A percentile compares a stretch with the other conserved stretches of the same genome.
These are phyloP conservation scores for Termitomyces sp. DNA, from an alignment of 768 basidiomycete species.

Conservation along the genomic window DNA sequence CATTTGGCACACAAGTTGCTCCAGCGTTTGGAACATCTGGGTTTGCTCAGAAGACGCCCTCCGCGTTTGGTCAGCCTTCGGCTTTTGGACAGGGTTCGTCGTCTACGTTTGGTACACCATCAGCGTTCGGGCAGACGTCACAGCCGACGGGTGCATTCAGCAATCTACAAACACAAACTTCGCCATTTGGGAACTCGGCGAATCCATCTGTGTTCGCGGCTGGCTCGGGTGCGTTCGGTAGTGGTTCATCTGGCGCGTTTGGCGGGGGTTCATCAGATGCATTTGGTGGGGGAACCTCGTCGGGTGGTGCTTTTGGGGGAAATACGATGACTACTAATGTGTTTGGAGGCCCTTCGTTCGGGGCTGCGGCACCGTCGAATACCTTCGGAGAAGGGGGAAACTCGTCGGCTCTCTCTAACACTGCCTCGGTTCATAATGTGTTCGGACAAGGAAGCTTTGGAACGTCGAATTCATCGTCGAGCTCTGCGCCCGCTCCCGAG, in stretches of 20 bases:
- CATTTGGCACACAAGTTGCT: constrained; percentile 6
- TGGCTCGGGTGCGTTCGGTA: constrained; percentile 4
- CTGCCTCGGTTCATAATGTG: constrained; percentile 8
- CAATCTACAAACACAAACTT: constrained; percentile 1
- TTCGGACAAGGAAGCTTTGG: constrained; percentile 26
- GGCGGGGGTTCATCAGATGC: constrained; percentile 8
- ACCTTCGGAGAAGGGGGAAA: constrained; percentile 15
- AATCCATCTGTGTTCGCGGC: constrained; percentile 3
- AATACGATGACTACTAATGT: constrained; percentile 14
- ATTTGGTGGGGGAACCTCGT: background rate
- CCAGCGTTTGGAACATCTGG: constrained; percentile 20
- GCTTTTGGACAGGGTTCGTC: constrained; percentile 5
- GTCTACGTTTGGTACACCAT: constrained; percentile 1
- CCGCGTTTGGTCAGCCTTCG: constrained; percentile 23
- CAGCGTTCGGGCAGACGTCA: constrained; percentile 22
- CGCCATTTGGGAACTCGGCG: constrained; percentile 10
- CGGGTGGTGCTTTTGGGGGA: constrained; percentile 12
- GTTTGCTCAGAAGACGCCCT: constrained; percentile 1
- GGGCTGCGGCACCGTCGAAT: constrained; percentile 10
- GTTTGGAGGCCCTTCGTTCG: constrained; percentile 18
- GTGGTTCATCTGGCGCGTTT: constrained; percentile 13
- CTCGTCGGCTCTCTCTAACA: constrained; percentile 13
- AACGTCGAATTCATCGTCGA: constrained; percentile 10
- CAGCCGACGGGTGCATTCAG: constrained; percentile 17
- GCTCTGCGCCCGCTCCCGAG: constrained; percentile 11